Conservation (phyloP, 2,329 filamentous ascomycete species). For the Colletotrichum sp. region DNA sequence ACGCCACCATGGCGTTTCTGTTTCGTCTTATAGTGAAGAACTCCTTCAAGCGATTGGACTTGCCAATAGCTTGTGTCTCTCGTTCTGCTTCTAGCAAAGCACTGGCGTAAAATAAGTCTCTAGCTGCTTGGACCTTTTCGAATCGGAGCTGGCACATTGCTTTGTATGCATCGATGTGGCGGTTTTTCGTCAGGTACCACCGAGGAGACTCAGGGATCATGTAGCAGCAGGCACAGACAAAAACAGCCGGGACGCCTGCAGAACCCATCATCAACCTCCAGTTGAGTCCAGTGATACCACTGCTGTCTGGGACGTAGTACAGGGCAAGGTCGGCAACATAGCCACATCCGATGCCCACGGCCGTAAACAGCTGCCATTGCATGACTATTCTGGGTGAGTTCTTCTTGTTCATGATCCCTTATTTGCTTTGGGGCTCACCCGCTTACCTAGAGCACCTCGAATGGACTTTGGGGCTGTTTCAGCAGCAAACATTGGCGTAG, state of each 20-base stretch:
- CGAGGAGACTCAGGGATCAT: slow-evolving; percentile 53
- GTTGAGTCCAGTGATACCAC: slow-evolving; percentile 56
- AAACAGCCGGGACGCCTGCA: slow-evolving; percentile 65
- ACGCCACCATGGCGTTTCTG: slow-evolving; percentile 65
- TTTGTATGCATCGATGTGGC: slow-evolving; percentile 50
- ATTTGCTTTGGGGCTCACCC: too few species aligned
- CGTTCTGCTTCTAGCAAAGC: slow-evolving; percentile 62
- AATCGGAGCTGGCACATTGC: slow-evolving; percentile 52
- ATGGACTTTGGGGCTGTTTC: slow-evolving; percentile 70
- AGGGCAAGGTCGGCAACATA: slow-evolving; percentile 67
- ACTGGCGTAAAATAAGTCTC: slow-evolving; percentile 62
- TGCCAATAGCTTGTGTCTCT: slow-evolving; percentile 51
- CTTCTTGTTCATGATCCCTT: too few species aligned
- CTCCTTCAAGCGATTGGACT: too few species aligned
- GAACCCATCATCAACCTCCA: slow-evolving; percentile 76
- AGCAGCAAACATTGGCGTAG: slow-evolving; percentile 72
- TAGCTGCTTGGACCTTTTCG: slow-evolving; percentile 57
- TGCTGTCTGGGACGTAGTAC: slow-evolving; percentile 56
- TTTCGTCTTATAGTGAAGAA: too few species aligned
- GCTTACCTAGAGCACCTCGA: too few species aligned
- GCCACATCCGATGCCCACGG: too few species aligned
- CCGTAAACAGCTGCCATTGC: slow-evolving; percentile 73
- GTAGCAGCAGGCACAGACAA: slow-evolving; percentile 60
- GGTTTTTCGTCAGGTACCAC: slow-evolving; percentile 54
- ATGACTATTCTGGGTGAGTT: too few species aligned